Evolutionary conservation across 352 stramenopile species (phyloP).

Genomic region (Phytophthora chlamydospora): DNA sequence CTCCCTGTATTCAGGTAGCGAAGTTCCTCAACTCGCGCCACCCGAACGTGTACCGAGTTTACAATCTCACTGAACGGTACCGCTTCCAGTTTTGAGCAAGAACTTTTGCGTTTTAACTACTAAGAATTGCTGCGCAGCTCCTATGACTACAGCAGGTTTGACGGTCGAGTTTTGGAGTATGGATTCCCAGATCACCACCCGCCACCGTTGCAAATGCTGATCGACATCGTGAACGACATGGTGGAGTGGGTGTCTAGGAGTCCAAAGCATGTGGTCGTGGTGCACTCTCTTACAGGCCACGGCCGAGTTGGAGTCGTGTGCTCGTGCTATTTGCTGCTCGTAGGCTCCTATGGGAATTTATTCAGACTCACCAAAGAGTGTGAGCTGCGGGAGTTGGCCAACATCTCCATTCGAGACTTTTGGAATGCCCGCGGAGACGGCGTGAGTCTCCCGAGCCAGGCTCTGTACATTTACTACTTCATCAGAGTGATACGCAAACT

Average conservation of each 20-base stretch:
- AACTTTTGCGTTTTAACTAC: too few species aligned
- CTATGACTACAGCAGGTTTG: slow-evolving; percentile 84
- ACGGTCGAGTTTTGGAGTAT: slow-evolving; percentile 72
- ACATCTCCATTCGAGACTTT: slow-evolving; percentile 76
- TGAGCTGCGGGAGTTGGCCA: slow-evolving; percentile 68
- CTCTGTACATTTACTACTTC: slow-evolving; percentile 91
- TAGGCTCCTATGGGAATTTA: slow-evolving; percentile 73
- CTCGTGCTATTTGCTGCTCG: slow-evolving; percentile 83
- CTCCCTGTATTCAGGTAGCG: slow-evolving; percentile 9
- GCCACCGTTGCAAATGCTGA: slow-evolving; percentile 73
- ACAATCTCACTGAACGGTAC: slow-evolving; percentile 79
- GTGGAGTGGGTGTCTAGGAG: slow-evolving; percentile 70
- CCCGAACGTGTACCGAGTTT: slow-evolving; percentile 71
- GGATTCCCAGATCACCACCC: slow-evolving; percentile 85
- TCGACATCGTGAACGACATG: slow-evolving; percentile 90
- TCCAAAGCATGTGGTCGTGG: slow-evolving; percentile 76
- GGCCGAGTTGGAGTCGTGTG: slow-evolving; percentile 83
- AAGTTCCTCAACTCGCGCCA: slow-evolving; percentile 75
- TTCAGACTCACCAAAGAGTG: slow-evolving; percentile 71
- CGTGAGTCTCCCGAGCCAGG: slow-evolving; percentile 82
- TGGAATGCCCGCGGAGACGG: slow-evolving; percentile 79
- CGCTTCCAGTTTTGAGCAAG: too few species aligned
- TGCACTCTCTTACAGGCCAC: slow-evolving; percentile 84
- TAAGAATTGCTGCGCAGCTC: neutral
- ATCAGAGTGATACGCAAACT: slow-evolving; percentile 70